Evolutionary conservation across 345 rosid species (phyloP).

Genomic region (Acer negundo): DNA sequence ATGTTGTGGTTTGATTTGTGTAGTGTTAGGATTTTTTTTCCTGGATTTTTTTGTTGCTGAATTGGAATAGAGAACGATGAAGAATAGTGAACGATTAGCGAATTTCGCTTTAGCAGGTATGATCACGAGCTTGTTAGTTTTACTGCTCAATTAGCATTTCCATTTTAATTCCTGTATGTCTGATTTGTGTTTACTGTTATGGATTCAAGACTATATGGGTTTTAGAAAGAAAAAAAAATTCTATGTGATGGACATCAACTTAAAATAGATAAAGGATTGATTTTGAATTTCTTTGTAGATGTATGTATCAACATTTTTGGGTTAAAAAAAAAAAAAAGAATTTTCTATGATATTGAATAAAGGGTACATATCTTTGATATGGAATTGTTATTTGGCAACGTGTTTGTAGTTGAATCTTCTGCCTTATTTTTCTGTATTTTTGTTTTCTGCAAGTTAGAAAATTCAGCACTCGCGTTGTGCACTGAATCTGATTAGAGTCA

Average conservation of each 20-base stretch:
- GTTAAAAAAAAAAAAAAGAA: neutral
- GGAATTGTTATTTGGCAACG: neutral
- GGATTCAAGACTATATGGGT: neutral
- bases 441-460: neutral
- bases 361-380: neutral
- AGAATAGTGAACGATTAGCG: slow-evolving; percentile 74
- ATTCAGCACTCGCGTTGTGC: neutral
- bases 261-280: neutral
- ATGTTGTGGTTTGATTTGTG: neutral
- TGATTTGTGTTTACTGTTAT: neutral
- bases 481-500: neutral
- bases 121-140: slow-evolving; percentile 1
- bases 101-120: slow-evolving; percentile 85
- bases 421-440: neutral
- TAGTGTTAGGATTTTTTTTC: neutral
- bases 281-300: neutral
- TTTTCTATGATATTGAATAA: neutral
- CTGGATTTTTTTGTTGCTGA: neutral
- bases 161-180: neutral
- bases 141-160: neutral
- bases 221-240: neutral
- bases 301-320: neutral
- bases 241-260: neutral
- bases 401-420: no score
- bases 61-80: slow-evolving; percentile 45